Evolutionary conservation across 2,329 filamentous ascomycete species (phyloP), one percentile per base, ranked within the genome.

Genomic region (Microsporum audouinii): DNA sequence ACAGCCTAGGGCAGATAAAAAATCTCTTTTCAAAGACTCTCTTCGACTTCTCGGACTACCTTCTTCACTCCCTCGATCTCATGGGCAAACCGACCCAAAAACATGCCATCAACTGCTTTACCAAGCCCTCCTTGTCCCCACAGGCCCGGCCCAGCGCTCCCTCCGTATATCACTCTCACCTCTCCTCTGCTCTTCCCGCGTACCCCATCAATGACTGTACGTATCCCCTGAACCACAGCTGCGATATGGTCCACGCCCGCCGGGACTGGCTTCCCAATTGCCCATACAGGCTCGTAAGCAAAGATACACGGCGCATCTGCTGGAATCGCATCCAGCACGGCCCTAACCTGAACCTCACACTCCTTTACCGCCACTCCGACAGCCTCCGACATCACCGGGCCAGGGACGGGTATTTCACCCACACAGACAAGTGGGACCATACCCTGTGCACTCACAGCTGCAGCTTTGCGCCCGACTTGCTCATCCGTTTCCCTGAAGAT

Each of bases 211-310:
- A 82, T 79, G 8, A 83, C 72, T 4, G 69, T 68, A 60, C 86
- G 79, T 57, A 91, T 79, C 17, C 82, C 83, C 67, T 80, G 80
- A 14, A 88, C 85, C 1, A 94, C 88, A 41, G 78, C 81, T 2
- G 86, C 80, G 0, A 95, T 87, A 70, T 95, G 86, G 63, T 86
- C 84, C 17, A 85, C 82, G 5, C 80, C 80, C 0, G 89, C 89
- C 1, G 89, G 89, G 68, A 86, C 78, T 1, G 81, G 77, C 7
- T 88, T 85, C 0, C 89, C 89, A 72, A 94, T 95, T 0, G 89
- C 89, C 89, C 89, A 95, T 1, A 94, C 88, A 5, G 89, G 89
- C 76, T 95, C 89, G 70, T 95, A 95, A 0, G 89, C 89, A 61
- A 95, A 80, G 5, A 92, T 82, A 3, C 94, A 80, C 56, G 90